These are phyloP conservation scores for Quercus agrifolia DNA, from an alignment of 306 rosid species.

Conservation along the genomic window DNA sequence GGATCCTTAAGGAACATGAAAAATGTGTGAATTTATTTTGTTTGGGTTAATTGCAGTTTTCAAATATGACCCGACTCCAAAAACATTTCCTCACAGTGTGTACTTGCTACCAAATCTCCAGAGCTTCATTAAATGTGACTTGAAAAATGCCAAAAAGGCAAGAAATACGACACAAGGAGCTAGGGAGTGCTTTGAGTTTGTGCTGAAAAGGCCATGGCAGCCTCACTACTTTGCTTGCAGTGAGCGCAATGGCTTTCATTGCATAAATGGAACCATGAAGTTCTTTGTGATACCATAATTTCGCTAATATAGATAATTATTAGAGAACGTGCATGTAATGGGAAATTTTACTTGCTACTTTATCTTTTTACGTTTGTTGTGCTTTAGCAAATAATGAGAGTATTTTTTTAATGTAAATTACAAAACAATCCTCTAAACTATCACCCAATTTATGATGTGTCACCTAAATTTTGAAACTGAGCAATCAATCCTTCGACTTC, in stretches of 20 bases:
- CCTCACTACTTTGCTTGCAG: slow-evolving; percentile 61
- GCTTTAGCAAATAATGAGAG: no score
- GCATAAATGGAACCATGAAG: slow-evolving; percentile 55
- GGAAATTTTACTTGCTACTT: no score
- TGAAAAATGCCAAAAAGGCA: slow-evolving; percentile 34
- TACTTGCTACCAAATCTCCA: slow-evolving; percentile 38
- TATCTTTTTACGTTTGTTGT: no score
- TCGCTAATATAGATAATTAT: not conserved
- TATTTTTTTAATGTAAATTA: no score
- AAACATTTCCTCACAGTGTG: slow-evolving; percentile 28
- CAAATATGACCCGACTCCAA: slow-evolving; percentile 33
- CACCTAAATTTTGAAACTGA: no score
- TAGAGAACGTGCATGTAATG: no score
- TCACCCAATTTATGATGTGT: no score
- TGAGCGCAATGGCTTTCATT: slow-evolving; percentile 36
- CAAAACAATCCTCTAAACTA: no score
- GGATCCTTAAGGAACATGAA: no score
- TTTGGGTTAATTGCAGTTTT: slow-evolving; percentile 33
- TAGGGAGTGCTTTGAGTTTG: slow-evolving; percentile 37
- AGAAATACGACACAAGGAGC: slow-evolving; percentile 32
- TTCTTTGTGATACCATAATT: slow-evolving; percentile 30
- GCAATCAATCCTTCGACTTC: no score
- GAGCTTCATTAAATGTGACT: slow-evolving; percentile 54
- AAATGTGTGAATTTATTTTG: no score
- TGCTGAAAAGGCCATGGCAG: slow-evolving; percentile 29